Base-by-base conservation (phyloP, 495 filamentous ascomycete genomes). In the Margaritispora aquatica region DNA sequence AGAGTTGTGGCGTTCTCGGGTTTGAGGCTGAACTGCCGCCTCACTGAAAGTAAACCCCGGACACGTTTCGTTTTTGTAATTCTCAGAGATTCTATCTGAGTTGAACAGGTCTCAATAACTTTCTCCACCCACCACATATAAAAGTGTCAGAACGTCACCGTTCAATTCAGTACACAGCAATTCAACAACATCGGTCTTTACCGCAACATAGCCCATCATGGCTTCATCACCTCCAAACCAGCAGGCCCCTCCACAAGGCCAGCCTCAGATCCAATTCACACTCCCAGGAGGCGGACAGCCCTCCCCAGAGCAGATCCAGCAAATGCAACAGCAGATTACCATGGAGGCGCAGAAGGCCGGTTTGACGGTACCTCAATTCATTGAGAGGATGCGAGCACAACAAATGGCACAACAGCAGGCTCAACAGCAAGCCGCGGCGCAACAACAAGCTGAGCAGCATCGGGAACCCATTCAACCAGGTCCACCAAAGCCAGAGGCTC, bases 321-420 rank as follows among this genome's bases (percentile, higher is more conserved):
- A 77, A 21, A 92, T 96, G 83, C 90, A 95, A 69, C 82, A 86
- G 67, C 89, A 94, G 73, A 76, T 96, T 62, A 88, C 87, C 49
- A 79, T 79, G 51, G 87, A 91, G 71, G 88, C 88, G 34, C 78
- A 86, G 63, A 85, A 82, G 74, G 79, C 84, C 65, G 88, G 88
- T 65, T 80, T 92, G 83, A 84, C 85, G 1, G 86, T 88, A 1
- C 85, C 86, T 58, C 76, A 90, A 71, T 89, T 90, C 65, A 80
- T 87, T 58, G 80, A 85, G 73, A 80, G 73, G 69, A 80, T 69
- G 84, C 91, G 71, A 83, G 85, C 49, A 70, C 80, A 66, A 85
- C 86, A 71, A 73, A 78, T 61, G 80, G 71, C 88, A 54, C 84
- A 88, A 61, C 81, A 85, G 71, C 83, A 86, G 60, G 78, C 79